Percentiles rank a stretch among this genome's conserved stretches.
phyloP scores from a whole-genome alignment of 345 rosid genomes.

The Citrus mangshanensis region DNA sequence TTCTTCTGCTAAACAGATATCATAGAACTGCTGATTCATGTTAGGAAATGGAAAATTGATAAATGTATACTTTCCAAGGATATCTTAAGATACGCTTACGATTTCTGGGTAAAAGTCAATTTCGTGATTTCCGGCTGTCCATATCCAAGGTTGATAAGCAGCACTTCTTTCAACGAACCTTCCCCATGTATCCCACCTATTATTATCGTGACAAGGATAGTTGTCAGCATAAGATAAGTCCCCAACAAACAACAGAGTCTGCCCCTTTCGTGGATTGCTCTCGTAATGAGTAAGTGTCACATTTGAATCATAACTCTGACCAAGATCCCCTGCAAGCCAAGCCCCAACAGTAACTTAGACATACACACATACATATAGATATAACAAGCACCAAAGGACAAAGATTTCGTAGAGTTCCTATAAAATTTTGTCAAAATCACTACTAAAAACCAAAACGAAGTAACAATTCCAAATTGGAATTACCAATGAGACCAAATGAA shows the following conservation, averaged over 20 bases:
- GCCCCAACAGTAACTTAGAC: not conserved
- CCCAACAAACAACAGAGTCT: constrained; percentile 69
- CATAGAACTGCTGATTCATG: not conserved
- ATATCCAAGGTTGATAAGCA: constrained; percentile 98
- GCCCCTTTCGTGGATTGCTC: constrained; percentile 53
- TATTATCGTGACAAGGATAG: constrained; percentile 65
- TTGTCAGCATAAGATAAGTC: constrained; percentile 88
- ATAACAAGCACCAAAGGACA: not conserved
- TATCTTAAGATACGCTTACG: constrained; percentile 30
- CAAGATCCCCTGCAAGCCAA: constrained; percentile 77
- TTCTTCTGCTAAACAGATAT: not conserved
- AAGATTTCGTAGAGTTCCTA: too few species aligned
- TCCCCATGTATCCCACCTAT: constrained; percentile 92
- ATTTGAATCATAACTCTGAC: constrained; percentile 88
- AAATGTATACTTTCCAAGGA: not conserved
- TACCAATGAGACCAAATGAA: constrained; percentile 63
- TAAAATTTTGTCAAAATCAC: not conserved
- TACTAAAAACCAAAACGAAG: not conserved
- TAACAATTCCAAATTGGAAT: not conserved
- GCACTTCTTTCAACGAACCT: constrained; percentile 78
- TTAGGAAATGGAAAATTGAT: not conserved
- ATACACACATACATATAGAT: not conserved
- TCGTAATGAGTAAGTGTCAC: constrained; percentile 76
- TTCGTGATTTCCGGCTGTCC: constrained; percentile 93
- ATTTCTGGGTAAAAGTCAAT: constrained; percentile 67